Evolutionary conservation across 2,329 filamentous ascomycete genomes (phyloP).

Genomic region (Huntiella moniliformis): DNA sequence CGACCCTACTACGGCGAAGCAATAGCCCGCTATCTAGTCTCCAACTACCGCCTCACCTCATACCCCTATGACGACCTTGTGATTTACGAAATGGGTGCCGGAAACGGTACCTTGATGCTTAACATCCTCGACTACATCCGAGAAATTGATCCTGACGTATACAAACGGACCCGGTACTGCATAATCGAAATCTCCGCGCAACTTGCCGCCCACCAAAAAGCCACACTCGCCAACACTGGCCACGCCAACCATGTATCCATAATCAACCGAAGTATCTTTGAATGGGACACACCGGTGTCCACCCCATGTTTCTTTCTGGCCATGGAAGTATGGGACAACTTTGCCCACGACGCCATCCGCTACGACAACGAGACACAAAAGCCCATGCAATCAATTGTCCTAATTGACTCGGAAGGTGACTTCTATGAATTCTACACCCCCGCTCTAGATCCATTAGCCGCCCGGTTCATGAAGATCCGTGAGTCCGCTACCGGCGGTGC

Average conservation of each 20-base stretch:
- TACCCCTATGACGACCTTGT: conserved; percentile 94
- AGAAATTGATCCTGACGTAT: conserved; percentile 73
- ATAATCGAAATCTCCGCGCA: conserved; percentile 87
- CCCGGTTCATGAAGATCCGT: conserved; percentile 68
- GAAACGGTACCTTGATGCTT: conserved; percentile 92
- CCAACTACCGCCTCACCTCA: conserved; percentile 84
- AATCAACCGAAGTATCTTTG: conserved; percentile 85
- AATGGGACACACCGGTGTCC: conserved; percentile 76
- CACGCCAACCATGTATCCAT: conserved; percentile 81
- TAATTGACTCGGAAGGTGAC: conserved; percentile 70
- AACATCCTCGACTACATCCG: conserved; percentile 96
- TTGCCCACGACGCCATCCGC: conserved; percentile 82
- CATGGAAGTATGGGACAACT: conserved; percentile 97
- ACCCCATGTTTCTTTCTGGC: conserved; percentile 94
- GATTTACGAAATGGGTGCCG: conserved; percentile 97
- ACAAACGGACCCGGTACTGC: conserved; percentile 79
- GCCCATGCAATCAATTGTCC: conserved; percentile 71
- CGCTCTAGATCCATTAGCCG: conserved; percentile 61
- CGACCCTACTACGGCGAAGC: conserved; percentile 92
- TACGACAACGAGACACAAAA: conserved; percentile 50
- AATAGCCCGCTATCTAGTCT: conserved; percentile 84
- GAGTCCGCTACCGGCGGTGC: conserved; percentile 51
- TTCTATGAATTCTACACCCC: conserved; percentile 88
- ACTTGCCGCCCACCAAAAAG: conserved; percentile 59
- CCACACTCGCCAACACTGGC: conserved; percentile 47